Percentiles rank a stretch among this genome's conserved stretches.
phyloP scores from a whole-genome alignment of 148 eudicot species.

The Euryodendron excelsum region DNA sequence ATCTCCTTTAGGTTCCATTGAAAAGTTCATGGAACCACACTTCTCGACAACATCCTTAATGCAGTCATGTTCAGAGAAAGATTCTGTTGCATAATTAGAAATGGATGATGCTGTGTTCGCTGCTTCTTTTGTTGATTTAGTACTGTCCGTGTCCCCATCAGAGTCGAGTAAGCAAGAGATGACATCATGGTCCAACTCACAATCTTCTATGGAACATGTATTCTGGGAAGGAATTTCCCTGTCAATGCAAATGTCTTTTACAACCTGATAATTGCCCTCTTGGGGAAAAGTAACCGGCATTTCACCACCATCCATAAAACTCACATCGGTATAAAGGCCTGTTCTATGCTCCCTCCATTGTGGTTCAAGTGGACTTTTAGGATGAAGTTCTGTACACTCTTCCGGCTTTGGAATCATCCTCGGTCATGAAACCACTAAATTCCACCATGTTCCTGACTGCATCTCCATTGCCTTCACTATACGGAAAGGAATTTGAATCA shows the following conservation, averaged over 20 bases:
- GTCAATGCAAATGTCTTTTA: slow-evolving; percentile 17
- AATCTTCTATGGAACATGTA: slow-evolving; percentile 17
- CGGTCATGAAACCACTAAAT: neutral
- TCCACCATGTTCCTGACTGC: neutral
- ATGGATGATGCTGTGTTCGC: neutral
- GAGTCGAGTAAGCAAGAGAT: slow-evolving; percentile 15
- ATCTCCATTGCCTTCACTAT: neutral
- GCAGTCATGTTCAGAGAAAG: neutral
- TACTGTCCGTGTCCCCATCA: neutral
- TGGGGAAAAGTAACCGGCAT: neutral
- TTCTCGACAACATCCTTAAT: neutral
- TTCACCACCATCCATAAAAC: neutral
- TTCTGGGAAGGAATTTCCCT: neutral
- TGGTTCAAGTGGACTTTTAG: neutral
- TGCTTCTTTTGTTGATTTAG: slow-evolving; percentile 2
- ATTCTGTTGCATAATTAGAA: neutral
- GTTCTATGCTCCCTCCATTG: neutral
- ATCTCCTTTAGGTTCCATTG: neutral
- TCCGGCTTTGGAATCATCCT: neutral
- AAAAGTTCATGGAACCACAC: neutral
- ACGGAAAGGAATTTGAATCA: neutral
- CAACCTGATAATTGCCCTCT: slow-evolving; percentile 9
- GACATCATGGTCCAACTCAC: slow-evolving; percentile 18
- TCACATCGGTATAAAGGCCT: neutral
- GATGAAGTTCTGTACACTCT: neutral